These are phyloP conservation scores for Garcia nutans DNA, from an alignment of 345 rosid genomes.

Conservation along the genomic window DNA sequence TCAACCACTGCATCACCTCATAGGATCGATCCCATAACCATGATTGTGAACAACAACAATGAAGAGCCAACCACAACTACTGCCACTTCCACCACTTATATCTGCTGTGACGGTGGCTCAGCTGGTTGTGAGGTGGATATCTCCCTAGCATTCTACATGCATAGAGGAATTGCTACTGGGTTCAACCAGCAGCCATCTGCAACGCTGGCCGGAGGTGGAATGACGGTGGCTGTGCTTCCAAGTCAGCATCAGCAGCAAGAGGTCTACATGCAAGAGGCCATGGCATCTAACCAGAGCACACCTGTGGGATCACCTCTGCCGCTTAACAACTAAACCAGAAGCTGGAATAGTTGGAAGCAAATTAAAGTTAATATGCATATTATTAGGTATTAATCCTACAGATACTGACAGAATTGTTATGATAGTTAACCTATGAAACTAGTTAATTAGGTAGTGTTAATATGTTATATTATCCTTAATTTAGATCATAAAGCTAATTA, in stretches of 20 bases:
- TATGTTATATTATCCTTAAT: too few relatives aligned
- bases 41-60: conserved; percentile 2
- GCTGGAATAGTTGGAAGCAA: too few relatives aligned
- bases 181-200: conserved; percentile 10
- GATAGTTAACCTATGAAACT: too few relatives aligned
- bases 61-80: neutral
- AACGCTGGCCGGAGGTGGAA: conserved; percentile 9
- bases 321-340: neutral
- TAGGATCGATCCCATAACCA: conserved; percentile 12
- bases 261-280: conserved; percentile 16
- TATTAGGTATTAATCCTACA: too few relatives aligned
- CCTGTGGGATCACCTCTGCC: conserved; percentile 30
- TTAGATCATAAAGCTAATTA: too few relatives aligned
- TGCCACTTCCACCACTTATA: conserved; percentile 8
- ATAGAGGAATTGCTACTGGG: conserved; percentile 10
- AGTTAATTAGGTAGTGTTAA: too few relatives aligned
- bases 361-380: too few relatives aligned
- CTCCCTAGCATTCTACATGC: conserved; percentile 36
- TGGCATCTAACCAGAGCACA: conserved; percentile 34
- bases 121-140: conserved; percentile 8
- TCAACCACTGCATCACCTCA: conserved; percentile 41
- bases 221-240: neutral
- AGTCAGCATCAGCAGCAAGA: conserved; percentile 12
- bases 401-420: too few relatives aligned
- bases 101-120: conserved; percentile 3